Base-by-base conservation (phyloP, 176 grass and related monocot species). In the Eragrostis curvula region DNA sequence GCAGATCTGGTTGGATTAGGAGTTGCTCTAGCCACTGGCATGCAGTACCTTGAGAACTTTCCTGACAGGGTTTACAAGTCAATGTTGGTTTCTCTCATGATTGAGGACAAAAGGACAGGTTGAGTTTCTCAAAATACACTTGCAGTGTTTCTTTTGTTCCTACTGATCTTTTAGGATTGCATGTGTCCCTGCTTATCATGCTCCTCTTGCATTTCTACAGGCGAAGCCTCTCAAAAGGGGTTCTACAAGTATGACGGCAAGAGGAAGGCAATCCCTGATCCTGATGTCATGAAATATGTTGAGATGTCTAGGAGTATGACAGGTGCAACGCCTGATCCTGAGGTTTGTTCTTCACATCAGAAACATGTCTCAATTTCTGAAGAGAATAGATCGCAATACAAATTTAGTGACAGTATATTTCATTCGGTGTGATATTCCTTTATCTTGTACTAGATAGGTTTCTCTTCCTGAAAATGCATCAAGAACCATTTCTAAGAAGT, bases 181-280 rank as follows among this genome's bases (percentile, higher is more conserved):
- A 50, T 14, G 48, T 16, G 16, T 50, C 3, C 9, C 48, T 13
- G 2, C 44, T n/a, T 85, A 78, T 12, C 1, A 21, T 23, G 13
- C 48, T 50, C 40, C 3, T 21, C 36, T 27, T 64, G 9, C 6
- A 30, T 30, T 55, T 44, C 41, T 5, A 49, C 66, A 94, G 89
- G 92, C 43, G 86, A 91, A 81, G 83, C 86, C 32, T 84, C 75
- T 20, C n/a, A 75, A 81, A 91, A 88, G 78, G 89, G 92, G 0
- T 94, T 94, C 60, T 94, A 94, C 71, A 89, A 79, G 80, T 94
- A 94, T 71, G 88, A 89, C 57, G 70, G 88, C 45, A 91, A 86
- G 75, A 80, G 85, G 63, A 90, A 88, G 25, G 86, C 83, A 5
- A 86, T 21, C 32, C 86, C 86, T 18, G 92, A 91, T 36, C 86